Conservation (phyloP, 2,329 filamentous ascomycete species). For the Colletotrichum sp. region DNA sequence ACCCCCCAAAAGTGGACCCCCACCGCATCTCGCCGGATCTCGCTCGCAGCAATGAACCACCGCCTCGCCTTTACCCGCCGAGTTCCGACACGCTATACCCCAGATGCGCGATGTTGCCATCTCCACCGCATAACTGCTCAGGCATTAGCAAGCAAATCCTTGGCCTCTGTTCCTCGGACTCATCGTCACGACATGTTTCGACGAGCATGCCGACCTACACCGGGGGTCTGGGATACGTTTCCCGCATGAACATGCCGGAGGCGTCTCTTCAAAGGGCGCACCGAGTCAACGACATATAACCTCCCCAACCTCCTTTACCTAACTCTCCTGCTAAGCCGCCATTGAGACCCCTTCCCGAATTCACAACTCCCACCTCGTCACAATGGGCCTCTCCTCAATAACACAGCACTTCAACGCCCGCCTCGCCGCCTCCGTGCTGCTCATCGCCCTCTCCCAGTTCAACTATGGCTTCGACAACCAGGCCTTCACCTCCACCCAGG, state of each 20-base stretch:
- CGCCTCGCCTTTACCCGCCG: neutral
- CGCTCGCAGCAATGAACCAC: neutral
- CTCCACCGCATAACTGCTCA: neutral
- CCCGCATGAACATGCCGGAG: neutral
- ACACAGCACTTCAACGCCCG: slow-evolving; percentile 11
- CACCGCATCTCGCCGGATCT: slow-evolving; percentile 9
- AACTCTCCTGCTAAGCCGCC: neutral
- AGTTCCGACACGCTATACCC: neutral
- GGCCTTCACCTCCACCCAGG: slow-evolving; percentile 38
- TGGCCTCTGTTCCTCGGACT: neutral
- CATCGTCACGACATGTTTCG: neutral
- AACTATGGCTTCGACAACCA: slow-evolving; percentile 45
- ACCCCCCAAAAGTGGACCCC: neutral
- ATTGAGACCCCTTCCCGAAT: neutral
- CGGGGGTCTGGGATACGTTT: neutral
- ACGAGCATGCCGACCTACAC: neutral
- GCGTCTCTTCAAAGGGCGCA: neutral
- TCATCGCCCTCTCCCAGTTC: slow-evolving; percentile 39
- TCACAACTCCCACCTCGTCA: neutral
- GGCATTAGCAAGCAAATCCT: neutral
- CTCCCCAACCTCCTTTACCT: neutral
- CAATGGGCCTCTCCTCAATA: neutral
- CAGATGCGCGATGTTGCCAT: neutral
- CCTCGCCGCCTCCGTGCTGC: slow-evolving; percentile 21
- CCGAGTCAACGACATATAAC: neutral